Evolutionary conservation across 2,329 filamentous ascomycete genomes (phyloP).

Genomic region (Fusarium transvaalense): DNA sequence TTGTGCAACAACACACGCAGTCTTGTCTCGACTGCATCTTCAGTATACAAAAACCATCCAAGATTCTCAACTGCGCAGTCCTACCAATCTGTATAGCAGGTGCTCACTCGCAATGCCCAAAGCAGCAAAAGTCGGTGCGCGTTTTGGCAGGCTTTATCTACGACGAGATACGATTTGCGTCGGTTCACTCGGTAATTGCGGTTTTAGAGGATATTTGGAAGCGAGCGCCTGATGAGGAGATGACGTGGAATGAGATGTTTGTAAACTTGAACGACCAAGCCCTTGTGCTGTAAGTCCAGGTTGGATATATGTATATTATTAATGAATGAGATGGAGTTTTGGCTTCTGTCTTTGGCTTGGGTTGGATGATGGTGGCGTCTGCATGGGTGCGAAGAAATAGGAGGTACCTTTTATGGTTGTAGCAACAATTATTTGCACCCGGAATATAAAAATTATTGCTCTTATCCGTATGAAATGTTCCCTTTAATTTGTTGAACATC

Average conservation of each 20-base stretch:
- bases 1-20: slow-evolving; percentile 57
- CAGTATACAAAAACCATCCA: slow-evolving; percentile 53
- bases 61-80: slow-evolving; percentile 56
- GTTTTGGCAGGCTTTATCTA: slow-evolving; percentile 44
- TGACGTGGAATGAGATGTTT: slow-evolving; percentile 47
- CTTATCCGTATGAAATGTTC: not conserved
- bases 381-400: not conserved
- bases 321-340: not conserved
- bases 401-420: too few relatives aligned
- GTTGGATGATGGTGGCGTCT: not conserved
- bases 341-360: too few relatives aligned
- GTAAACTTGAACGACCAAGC: slow-evolving; percentile 40
- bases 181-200: slow-evolving; percentile 53
- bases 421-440: too few relatives aligned
- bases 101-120: slow-evolving; percentile 49
- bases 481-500: rapidly evolving
- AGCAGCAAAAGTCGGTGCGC: slow-evolving; percentile 47
- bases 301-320: not conserved
- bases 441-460: not conserved
- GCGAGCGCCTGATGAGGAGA: not conserved
- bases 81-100: slow-evolving; percentile 56
- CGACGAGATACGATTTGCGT: slow-evolving; percentile 52
- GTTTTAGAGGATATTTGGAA: slow-evolving; percentile 45
- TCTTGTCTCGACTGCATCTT: slow-evolving; percentile 54
- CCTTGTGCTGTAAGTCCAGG: slow-evolving; percentile 37